phyloP scores from a whole-genome alignment of 169 alveolate species.

The Toxoplasma gondii region DNA sequence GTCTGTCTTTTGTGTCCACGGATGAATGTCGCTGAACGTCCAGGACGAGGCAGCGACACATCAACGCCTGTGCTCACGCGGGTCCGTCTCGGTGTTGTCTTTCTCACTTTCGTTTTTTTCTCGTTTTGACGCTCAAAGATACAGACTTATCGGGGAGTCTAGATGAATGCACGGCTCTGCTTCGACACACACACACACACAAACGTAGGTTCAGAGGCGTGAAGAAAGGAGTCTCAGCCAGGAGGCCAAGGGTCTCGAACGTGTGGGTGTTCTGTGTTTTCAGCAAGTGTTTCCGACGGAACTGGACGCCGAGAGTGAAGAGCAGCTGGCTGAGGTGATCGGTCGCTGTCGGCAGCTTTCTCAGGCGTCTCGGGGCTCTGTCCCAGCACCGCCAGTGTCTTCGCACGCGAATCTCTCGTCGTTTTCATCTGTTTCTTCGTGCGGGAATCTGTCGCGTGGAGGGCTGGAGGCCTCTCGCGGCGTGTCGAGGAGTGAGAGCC shows the following conservation, averaged over 20 bases:
- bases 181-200: neutral
- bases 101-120: too few relatives aligned
- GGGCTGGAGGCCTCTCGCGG: neutral
- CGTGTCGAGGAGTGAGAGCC: neutral
- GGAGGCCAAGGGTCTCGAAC: too few relatives aligned
- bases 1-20: too few relatives aligned
- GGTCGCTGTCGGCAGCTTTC: constrained; percentile 41
- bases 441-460: neutral
- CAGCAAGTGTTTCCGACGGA: constrained; percentile 37
- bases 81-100: too few relatives aligned
- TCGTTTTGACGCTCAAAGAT: too few relatives aligned
- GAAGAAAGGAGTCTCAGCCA: too few relatives aligned
- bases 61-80: too few relatives aligned
- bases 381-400: neutral
- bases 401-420: neutral
- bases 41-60: too few relatives aligned
- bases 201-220: too few relatives aligned
- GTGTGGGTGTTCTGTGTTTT: too few relatives aligned
- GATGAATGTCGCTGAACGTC: too few relatives aligned
- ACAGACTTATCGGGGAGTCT: neutral
- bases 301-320: constrained; percentile 46
- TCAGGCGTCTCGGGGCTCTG: constrained; percentile 9
- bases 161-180: neutral
- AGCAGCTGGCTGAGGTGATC: constrained; percentile 1
- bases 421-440: neutral